A percentile compares a stretch with the other conserved stretches of the same genome.
These are phyloP conservation scores for Aspergillus cristatus DNA, from an alignment of 495 filamentous ascomycete genomes.

Conservation along the genomic window DNA sequence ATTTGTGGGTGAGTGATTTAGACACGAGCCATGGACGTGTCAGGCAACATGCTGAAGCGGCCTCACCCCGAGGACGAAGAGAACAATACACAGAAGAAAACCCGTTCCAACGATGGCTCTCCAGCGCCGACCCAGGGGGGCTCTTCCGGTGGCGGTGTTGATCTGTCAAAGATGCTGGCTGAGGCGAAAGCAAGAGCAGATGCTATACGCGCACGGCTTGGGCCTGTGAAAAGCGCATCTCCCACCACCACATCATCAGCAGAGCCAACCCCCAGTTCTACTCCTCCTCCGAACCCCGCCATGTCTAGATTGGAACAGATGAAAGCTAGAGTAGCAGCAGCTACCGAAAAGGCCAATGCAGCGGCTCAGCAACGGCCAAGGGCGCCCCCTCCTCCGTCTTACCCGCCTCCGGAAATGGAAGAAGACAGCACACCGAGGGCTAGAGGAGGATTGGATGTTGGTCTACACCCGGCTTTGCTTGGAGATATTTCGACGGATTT, in stretches of 20 bases:
- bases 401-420: slow-evolving; percentile 35
- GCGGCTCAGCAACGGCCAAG: slow-evolving; percentile 28
- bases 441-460: slow-evolving; percentile 76
- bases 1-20: slow-evolving; percentile 11
- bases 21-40: too few species aligned
- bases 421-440: slow-evolving; percentile 42
- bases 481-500: slow-evolving; percentile 59
- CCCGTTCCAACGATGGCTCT: slow-evolving; percentile 52
- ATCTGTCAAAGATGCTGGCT: slow-evolving; percentile 53
- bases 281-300: slow-evolving; percentile 40
- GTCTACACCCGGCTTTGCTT: slow-evolving; percentile 77
- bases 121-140: slow-evolving; percentile 36
- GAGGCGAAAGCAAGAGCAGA: slow-evolving; percentile 54
- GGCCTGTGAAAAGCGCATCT: slow-evolving; percentile 33
- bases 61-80: slow-evolving; percentile 47
- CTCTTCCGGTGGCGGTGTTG: slow-evolving; percentile 18
- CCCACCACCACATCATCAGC: slow-evolving; percentile 20
- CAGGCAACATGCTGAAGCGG: slow-evolving; percentile 46
- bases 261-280: slow-evolving; percentile 26
- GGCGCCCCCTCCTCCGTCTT: slow-evolving; percentile 26
- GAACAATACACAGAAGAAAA: slow-evolving; percentile 45
- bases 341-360: slow-evolving; percentile 51
- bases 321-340: slow-evolving; percentile 74
- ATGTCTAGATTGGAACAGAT: slow-evolving; percentile 53
- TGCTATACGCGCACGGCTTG: slow-evolving; percentile 47